Base-by-base conservation (phyloP, 192 early-diverging fungal genomes). In the Coemansia nantahalensis region DNA sequence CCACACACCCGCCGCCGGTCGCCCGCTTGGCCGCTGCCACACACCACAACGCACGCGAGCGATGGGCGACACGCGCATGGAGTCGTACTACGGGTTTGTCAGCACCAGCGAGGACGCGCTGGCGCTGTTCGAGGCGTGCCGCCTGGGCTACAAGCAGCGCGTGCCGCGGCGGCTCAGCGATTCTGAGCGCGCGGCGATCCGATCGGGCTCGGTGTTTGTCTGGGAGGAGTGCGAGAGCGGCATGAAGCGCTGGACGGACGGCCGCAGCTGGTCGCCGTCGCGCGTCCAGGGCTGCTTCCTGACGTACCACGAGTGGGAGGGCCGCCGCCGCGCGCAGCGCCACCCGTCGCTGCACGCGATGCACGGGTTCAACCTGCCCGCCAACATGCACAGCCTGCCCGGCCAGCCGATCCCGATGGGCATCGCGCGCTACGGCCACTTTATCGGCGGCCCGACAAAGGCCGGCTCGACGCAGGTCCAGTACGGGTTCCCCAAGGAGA, bases 171-270 rank as follows among this genome's bases (percentile, higher is more conserved):
- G 93, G 24, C 72, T 95, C 15, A 86, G 88, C 32, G 90, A 92
- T 26, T 84, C 82, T 17, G 93, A 95, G 76, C 83, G 91, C 35
- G 79, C 80, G 15, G 77, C 82, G 39, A 89, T 95, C 45, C 73
- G 80, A 37, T 91, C 93, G 2, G 91, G 91, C 2, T 89, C 91
- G 6, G 84, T 93, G 22, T 95, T 91, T 77, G 86, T 88, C 33
- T 95, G 91, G 86, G 90, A 92, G 59, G 93, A 95, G 71, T 71
- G 86, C 47, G 91, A 95, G 64, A 83, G 84, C 39, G 93, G 91
- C 15, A 95, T 95, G 84, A 78, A 89, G 57, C 81, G 93, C 32
- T 95, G 93, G 93, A 93, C 93, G 0, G 93, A 95, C 63, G 91
- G 91, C 15, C 83, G 86, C 59, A 86, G 82, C 39, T 95, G 93